These are phyloP conservation scores for Phytophthora hibernalis DNA, from an alignment of 352 stramenopile species.

Conservation along the genomic window DNA sequence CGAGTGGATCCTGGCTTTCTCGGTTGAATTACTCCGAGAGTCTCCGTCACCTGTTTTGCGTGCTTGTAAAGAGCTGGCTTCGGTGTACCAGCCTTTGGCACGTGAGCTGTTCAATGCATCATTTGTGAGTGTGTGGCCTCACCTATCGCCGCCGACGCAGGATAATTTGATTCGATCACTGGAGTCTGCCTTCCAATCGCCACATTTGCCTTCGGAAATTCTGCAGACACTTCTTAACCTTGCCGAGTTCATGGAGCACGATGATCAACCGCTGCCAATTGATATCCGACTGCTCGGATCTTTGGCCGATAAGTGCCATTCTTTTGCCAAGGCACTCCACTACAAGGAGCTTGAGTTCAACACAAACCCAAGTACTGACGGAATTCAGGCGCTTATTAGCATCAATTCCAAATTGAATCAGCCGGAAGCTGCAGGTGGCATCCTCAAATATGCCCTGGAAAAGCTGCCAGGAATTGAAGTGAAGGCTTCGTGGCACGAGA, in stretches of 20 bases:
- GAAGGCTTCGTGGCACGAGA: constrained; percentile 98
- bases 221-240: constrained; percentile 98
- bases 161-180: constrained; percentile 95
- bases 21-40: constrained; percentile 97
- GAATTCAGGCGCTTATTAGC: constrained; percentile 98
- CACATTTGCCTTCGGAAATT: constrained; percentile 97
- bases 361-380: constrained; percentile 89
- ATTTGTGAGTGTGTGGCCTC: constrained; percentile 99
- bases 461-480: constrained; percentile 83
- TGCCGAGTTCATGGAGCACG: constrained; percentile 99
- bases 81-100: constrained; percentile 98
- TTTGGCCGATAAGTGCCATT: constrained; percentile 97
- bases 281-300: constrained; percentile 97
- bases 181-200: constrained; percentile 94
- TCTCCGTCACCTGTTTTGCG: constrained; percentile 96
- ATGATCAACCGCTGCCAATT: constrained; percentile 97
- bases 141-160: constrained; percentile 92
- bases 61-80: constrained; percentile 95
- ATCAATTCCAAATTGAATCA: constrained; percentile 99
- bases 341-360: constrained; percentile 99
- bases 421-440: constrained; percentile 97
- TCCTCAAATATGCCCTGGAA: constrained; percentile 94
- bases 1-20: constrained; percentile 99
- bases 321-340: constrained; percentile 98
- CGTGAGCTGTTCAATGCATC: constrained; percentile 99